These are phyloP conservation scores for Penicillium longicatenatum DNA, from an alignment of 495 filamentous ascomycete genomes.

Conservation along the genomic window DNA sequence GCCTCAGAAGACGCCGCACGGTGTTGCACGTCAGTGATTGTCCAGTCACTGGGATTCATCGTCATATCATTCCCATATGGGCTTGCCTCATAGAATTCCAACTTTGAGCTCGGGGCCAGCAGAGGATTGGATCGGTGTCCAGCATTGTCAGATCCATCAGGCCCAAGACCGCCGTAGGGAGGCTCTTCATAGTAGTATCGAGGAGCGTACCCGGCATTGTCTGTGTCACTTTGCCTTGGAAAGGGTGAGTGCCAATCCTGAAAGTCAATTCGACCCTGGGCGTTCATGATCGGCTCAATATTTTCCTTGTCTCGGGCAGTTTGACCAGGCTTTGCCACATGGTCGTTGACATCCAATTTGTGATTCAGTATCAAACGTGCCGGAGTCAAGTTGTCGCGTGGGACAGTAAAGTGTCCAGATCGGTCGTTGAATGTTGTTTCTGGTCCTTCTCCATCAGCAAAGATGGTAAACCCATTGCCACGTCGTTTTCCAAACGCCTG, in stretches of 20 bases:
- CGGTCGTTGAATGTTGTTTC: constrained; percentile 14
- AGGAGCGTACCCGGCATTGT: constrained; percentile 30
- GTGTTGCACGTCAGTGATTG: constrained; percentile 7
- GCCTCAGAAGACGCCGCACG: constrained; percentile 29
- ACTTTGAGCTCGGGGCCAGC: constrained; percentile 28
- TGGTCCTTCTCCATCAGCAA: constrained; percentile 31
- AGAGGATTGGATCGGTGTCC: constrained; percentile 46
- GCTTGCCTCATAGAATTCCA: constrained; percentile 18
- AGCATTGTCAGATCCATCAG: constrained; percentile 27
- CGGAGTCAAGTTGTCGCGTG: constrained; percentile 23
- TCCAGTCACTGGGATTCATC: constrained; percentile 13
- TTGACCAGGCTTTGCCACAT: constrained; percentile 12
- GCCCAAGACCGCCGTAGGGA: constrained; percentile 18
- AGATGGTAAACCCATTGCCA: constrained; percentile 36
- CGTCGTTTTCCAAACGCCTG: constrained; percentile 21
- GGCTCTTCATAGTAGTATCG: constrained; percentile 36
- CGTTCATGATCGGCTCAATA: constrained; percentile 44
- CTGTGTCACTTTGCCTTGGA: constrained; percentile 28
- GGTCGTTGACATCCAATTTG: constrained; percentile 15
- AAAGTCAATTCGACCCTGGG: constrained; percentile 34
- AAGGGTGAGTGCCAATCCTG: constrained; percentile 34
- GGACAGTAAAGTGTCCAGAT: constrained; percentile 4
- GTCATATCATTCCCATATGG: constrained; percentile 17
- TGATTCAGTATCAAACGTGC: constrained; percentile 27
- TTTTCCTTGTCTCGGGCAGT: constrained; percentile 41